Percentiles rank a stretch among this genome's conserved stretches.
Conservation (phyloP, 2,329 filamentous ascomycete species). For the Calonectria honghensis region DNA sequence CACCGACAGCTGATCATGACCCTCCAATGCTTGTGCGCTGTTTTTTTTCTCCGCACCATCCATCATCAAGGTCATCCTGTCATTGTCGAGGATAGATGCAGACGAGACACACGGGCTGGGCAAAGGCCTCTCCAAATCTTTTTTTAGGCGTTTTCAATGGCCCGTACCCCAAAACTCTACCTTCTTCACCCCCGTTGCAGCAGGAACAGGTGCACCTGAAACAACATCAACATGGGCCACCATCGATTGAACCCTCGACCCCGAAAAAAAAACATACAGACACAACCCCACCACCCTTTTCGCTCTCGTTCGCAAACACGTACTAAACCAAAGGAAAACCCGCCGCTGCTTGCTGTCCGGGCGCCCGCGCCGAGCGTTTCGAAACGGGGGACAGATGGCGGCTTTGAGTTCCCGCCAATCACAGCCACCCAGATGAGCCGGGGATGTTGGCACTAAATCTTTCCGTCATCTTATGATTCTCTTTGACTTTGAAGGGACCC, state of each 20-base stretch:
- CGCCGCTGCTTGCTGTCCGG: slow-evolving; percentile 18
- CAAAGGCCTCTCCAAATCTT: slow-evolving; percentile 29
- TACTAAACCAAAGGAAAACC: slow-evolving; percentile 20
- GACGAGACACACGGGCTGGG: slow-evolving; percentile 23
- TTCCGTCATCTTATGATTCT: slow-evolving; percentile 49
- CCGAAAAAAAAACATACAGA: slow-evolving; percentile 16
- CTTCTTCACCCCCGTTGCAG: slow-evolving; percentile 33
- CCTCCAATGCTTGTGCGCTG: slow-evolving; percentile 27
- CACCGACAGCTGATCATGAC: slow-evolving; percentile 32
- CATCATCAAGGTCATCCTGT: slow-evolving; percentile 31
- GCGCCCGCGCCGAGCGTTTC: slow-evolving; percentile 51
- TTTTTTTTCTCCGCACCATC: slow-evolving; percentile 28
- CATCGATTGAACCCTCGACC: slow-evolving; percentile 25
- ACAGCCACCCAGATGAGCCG: not conserved
- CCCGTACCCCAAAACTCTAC: slow-evolving; percentile 15
- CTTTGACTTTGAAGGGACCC: slow-evolving; percentile 28
- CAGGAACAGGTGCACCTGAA: slow-evolving; percentile 44
- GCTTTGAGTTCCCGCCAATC: slow-evolving; percentile 51
- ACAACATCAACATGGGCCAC: slow-evolving; percentile 38
- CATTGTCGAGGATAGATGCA: slow-evolving; percentile 26
- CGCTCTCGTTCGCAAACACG: slow-evolving; percentile 27
- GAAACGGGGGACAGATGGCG: slow-evolving; percentile 47
- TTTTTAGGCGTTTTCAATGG: slow-evolving; percentile 30
- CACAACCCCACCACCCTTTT: slow-evolving; percentile 12
- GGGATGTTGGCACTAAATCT: slow-evolving; percentile 39